phyloP scores from a whole-genome alignment of 257 asterid species.

The Nicotiana obtusifolia region DNA sequence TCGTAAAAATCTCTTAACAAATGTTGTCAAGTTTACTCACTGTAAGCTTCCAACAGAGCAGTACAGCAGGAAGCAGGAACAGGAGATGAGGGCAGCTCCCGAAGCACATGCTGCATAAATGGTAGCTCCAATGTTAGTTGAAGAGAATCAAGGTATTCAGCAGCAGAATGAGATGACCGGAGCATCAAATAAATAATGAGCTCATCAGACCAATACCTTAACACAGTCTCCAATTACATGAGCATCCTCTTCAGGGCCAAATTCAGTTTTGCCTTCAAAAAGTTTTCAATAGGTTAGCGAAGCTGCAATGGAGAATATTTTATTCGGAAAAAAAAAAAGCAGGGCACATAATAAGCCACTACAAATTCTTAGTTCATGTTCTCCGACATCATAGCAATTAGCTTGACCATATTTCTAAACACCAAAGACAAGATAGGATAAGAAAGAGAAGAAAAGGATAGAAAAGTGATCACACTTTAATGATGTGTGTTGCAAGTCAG shows the following conservation, averaged over 20 bases:
- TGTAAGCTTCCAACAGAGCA: constrained; percentile 82
- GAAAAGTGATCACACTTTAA: neutral
- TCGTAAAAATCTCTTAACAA: neutral
- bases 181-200: neutral
- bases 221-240: constrained; percentile 91
- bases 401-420: constrained; percentile 1
- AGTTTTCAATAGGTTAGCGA: neutral
- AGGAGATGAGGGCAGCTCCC: constrained; percentile 96
- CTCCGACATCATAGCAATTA: neutral
- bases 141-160: neutral
- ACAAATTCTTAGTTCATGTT: neutral
- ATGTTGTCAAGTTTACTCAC: constrained; percentile 35
- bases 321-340: neutral
- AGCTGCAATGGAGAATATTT: constrained; percentile 1
- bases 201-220: constrained; percentile 45
- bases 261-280: constrained; percentile 60
- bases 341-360: neutral
- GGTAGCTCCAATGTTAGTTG: constrained; percentile 13
- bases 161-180: neutral
- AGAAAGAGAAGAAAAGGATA: neutral
- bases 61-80: constrained; percentile 97
- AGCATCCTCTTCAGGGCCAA: constrained; percentile 77
- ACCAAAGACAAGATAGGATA: neutral
- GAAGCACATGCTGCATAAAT: constrained; percentile 77
- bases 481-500: neutral